Evolutionary conservation across 805 yeast genomes (phyloP), one percentile per base, ranked within the genome.

Genomic region (Candida chauliodis): DNA sequence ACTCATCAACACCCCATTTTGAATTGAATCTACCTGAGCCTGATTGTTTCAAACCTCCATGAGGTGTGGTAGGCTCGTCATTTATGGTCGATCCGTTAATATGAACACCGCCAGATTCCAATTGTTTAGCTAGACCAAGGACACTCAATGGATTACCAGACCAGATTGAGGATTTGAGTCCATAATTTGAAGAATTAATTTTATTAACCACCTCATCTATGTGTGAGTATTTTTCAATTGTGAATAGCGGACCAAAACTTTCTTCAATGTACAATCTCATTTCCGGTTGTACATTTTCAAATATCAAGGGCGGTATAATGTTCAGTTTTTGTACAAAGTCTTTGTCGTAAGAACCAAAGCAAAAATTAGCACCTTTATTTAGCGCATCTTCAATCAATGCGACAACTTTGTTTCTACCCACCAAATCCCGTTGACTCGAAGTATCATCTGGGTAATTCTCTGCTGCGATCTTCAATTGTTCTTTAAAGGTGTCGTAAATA

Each of bases 81-180:
- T 50, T 58, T 3, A 66, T 37, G 2, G 66, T 60, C 6, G 61
- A 43, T 10, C 52, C 40, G 44, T 63, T 63, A 32, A 63, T 57
- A 43, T 69, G 73, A 9, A 71, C 58, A 1, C 71, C 66, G 11
- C 76, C 76, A 31, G 53, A 42, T 19, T 65, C 67, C 5, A 71
- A 51, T n/a, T 34, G 30, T 25, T 48, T 51, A 5, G 73, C 73
- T 8, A 58, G 27, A 2, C 48, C 45, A 31, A 63, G 47, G 10
- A 69, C 73, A 13, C 43, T 39, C 26, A 65, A 31, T n/a, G 56
- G 53, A 45, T 71, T 55, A 5, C 36, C 30, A 17, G 67, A 52
- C 75, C 76, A 71, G 8, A 73, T 49, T 1, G 76, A 59, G 18
- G 64, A 56, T 44, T 69, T 69, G 28, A 73, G 52, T 0, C 76